phyloP scores from a whole-genome alignment of 306 rosid species.

The Malus orientalis region DNA sequence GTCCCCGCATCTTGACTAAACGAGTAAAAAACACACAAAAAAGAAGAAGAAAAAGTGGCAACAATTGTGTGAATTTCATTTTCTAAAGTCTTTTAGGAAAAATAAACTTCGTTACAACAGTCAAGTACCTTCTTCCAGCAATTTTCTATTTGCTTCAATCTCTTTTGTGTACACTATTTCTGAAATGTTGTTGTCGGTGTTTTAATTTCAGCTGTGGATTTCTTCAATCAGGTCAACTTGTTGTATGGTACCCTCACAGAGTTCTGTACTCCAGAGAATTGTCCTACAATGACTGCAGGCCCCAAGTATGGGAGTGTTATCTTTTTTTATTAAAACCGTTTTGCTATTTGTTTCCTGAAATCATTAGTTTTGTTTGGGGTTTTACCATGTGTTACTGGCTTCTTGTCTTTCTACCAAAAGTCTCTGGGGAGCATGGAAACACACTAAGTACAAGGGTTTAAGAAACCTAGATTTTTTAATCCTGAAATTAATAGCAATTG shows the following conservation, averaged over 20 bases:
- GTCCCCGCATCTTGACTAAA: background rate
- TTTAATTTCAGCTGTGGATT: conserved; percentile 86
- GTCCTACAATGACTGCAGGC: conserved; percentile 99
- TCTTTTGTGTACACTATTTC: conserved; percentile 5
- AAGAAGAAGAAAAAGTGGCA: no score
- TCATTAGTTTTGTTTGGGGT: conserved; percentile 5
- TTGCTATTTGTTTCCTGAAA: background rate
- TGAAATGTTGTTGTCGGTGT: conserved; percentile 23
- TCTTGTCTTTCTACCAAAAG: no score
- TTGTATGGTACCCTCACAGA: conserved; percentile 97
- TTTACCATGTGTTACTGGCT: background rate
- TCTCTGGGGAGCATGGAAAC: no score
- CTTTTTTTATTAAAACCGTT: conserved; percentile 3
- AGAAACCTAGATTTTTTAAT: no score
- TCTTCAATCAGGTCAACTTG: conserved; percentile 99
- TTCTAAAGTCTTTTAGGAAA: background rate
- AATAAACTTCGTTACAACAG: background rate
- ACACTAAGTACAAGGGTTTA: background rate
- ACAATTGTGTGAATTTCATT: background rate
- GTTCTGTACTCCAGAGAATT: conserved; percentile 90
- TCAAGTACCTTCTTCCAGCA: background rate
- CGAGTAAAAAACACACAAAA: background rate
- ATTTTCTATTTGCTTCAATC: background rate
- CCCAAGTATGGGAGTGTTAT: conserved; percentile 69
- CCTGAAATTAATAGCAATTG: background rate